Base-by-base conservation (phyloP, 1,284 basidiomycete genomes). In the Cryptococcus sp. region DNA sequence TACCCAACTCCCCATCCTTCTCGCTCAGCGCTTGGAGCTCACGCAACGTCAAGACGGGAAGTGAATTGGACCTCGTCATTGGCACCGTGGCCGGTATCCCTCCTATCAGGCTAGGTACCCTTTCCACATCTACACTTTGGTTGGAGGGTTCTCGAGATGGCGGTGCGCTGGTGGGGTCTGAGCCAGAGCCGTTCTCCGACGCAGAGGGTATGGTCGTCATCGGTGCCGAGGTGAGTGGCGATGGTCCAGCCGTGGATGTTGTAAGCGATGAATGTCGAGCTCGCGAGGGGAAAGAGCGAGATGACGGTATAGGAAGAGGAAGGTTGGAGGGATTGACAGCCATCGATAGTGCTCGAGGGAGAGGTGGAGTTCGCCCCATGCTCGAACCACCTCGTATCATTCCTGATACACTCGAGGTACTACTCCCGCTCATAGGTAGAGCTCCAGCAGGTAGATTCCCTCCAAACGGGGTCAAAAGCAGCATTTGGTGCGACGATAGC, bases 381-480 rank as follows among this genome's bases (percentile, higher is more conserved):
- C 34, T 33, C 3, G 41, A 43, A 9, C 28, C 26, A 4, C 47
- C 52, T n/a, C 52, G 38, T 1, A 19, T n/a, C 47, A 53, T 50
- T 14, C 43, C 45, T 12, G 18, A 26, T 12, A 28, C 37, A 37
- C 41, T 36, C 10, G 26, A 24, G 16, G 25, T 33, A 19, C 18
- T 47, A n/a, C 43, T 23, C 4, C 31, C 21, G 4, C 48, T 48
- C 14, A 22, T 24, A 12, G 49, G 23, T 25, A 57, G 36, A 10
- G 53, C 45, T 3, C 47, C 52, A 6, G 45, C 38, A 5, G 62
- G 60, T 9, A 63, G n/a, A 11, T 50, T 25, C 16, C 56, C 56
- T 1, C 66, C 67, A 43, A 69, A 69, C 0, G 67, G 67, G 6
- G 61, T 67, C 36, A 69, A 54, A 5, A 69, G 56, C 21, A 69